These are phyloP conservation scores for Moricandia moricandioides DNA, from an alignment of 345 rosid genomes.

Conservation along the genomic window DNA sequence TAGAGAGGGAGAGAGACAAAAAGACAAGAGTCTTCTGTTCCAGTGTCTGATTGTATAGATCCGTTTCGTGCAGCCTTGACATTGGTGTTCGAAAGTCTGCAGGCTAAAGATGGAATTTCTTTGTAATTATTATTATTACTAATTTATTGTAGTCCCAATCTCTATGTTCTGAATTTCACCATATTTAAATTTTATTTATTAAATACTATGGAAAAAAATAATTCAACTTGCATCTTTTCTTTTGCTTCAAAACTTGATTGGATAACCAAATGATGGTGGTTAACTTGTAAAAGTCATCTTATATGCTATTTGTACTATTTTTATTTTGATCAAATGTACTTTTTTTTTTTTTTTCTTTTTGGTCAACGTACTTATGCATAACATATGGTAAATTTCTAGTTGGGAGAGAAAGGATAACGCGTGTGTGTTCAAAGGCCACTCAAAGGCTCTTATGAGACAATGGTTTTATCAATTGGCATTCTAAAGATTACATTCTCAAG, in stretches of 20 bases:
- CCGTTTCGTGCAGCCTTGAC: constrained; percentile 40
- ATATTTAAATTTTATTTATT: neutral
- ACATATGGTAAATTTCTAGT: neutral
- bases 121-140: neutral
- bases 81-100: constrained; percentile 33
- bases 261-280: constrained; percentile 20
- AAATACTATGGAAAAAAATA: constrained; percentile 19
- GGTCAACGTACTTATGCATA: neutral
- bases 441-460: too few species aligned
- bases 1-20: constrained; percentile 4
- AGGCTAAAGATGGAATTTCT: constrained; percentile 22
- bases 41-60: constrained; percentile 21
- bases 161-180: constrained; percentile 15
- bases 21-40: constrained; percentile 38
- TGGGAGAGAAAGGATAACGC: neutral
- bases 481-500: too few species aligned
- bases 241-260: constrained; percentile 1
- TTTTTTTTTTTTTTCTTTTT: neutral
- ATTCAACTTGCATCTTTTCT: constrained; percentile 18
- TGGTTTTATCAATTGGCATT: neutral
- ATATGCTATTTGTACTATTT: neutral
- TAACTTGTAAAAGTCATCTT: constrained; percentile 37
- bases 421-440: too few species aligned
- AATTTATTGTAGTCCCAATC: constrained; percentile 31
- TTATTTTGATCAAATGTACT: too few species aligned